Evolutionary conservation across 805 yeast species (phyloP).

Genomic region (Deakozyma indianensis): DNA sequence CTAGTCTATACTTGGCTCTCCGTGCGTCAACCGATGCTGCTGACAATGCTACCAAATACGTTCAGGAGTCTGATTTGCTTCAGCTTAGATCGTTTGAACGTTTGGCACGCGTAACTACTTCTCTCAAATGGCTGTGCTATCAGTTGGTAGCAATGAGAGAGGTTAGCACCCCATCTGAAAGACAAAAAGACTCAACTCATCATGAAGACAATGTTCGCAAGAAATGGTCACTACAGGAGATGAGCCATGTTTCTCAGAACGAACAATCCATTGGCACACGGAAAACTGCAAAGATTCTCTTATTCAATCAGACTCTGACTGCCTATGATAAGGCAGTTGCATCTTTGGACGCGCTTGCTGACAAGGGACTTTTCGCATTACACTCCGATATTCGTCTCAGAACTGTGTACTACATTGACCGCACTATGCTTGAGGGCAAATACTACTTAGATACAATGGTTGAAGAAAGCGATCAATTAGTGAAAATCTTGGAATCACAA

Average conservation of each 20-base stretch:
- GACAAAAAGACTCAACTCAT: background rate
- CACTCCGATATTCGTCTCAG: slow-evolving; percentile 44
- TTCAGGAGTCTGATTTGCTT: background rate
- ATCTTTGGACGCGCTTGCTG: slow-evolving; percentile 14
- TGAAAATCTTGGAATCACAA: slow-evolving; percentile 37
- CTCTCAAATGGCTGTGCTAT: background rate
- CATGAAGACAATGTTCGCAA: slow-evolving; percentile 2
- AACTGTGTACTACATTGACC: slow-evolving; percentile 36
- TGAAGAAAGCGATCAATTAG: slow-evolving; percentile 44
- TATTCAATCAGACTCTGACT: slow-evolving; percentile 8
- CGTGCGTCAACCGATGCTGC: background rate
- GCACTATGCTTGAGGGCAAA: slow-evolving; percentile 32
- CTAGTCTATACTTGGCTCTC: background rate
- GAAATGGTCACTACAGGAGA: slow-evolving; percentile 4
- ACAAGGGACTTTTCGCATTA: slow-evolving; percentile 26
- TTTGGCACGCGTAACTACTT: background rate
- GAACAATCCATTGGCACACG: background rate
- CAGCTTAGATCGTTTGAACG: background rate
- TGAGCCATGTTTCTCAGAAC: slow-evolving; percentile 2
- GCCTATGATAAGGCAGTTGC: slow-evolving; percentile 17
- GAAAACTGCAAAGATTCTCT: background rate
- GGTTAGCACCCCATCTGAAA: background rate
- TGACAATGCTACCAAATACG: background rate
- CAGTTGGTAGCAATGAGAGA: background rate
- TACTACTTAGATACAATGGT: slow-evolving; percentile 40